These are phyloP conservation scores for Pleurotus platypus DNA, from an alignment of 768 basidiomycete genomes.

Conservation along the genomic window DNA sequence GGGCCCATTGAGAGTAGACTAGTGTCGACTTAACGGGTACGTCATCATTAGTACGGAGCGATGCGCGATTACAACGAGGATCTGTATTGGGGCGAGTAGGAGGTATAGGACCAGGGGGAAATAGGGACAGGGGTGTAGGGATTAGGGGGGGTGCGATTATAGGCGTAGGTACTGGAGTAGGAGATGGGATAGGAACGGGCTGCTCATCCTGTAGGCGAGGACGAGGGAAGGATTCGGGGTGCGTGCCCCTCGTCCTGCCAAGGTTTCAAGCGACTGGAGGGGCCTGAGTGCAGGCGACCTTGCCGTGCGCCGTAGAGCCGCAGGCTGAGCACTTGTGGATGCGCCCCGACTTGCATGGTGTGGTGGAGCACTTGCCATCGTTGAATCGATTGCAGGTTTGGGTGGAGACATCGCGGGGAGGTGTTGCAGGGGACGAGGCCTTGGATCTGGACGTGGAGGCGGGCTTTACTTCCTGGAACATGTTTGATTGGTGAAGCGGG, in stretches of 20 bases:
- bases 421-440: not conserved
- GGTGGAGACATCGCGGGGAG: not conserved
- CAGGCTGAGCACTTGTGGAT: not conserved
- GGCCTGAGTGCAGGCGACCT: not conserved
- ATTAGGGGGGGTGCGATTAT: not conserved
- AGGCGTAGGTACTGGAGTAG: not conserved
- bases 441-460: not conserved
- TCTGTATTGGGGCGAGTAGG: slow-evolving; percentile 13
- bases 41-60: slow-evolving; percentile 7
- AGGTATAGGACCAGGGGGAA: slow-evolving; percentile 8
- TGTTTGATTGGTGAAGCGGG: no score
- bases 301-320: not conserved
- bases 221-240: not conserved
- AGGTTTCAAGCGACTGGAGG: not conserved
- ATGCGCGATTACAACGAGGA: slow-evolving; percentile 9
- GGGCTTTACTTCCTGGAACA: no score
- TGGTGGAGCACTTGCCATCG: not conserved
- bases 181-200: not conserved
- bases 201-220: not conserved
- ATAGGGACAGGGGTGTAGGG: slow-evolving; percentile 9
- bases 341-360: not conserved
- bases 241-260: not conserved
- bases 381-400: not conserved
- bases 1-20: slow-evolving; percentile 13
- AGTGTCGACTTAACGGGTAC: slow-evolving; percentile 1